A percentile compares a stretch with the other conserved stretches of the same genome.
These are phyloP conservation scores for Nymphaea colorata DNA, from an alignment of 164 flowering plant genomes.

Conservation along the genomic window DNA sequence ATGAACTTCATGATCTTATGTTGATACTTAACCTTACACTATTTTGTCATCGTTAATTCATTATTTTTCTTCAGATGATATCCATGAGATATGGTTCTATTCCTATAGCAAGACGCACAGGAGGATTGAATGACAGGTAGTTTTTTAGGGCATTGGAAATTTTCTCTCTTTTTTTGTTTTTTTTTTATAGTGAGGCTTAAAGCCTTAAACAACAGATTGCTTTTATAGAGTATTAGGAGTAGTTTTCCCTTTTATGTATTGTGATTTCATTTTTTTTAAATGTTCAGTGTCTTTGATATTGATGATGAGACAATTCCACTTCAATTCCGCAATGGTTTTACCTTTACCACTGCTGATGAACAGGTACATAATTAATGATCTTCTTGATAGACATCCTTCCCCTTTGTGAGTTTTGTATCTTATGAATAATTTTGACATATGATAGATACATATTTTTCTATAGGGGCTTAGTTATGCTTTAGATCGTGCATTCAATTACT, in stretches of 20 bases:
- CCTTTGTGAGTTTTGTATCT: not conserved
- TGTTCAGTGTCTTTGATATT: conserved; percentile 73
- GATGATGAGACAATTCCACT: conserved; percentile 67
- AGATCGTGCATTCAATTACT: conserved; percentile 73
- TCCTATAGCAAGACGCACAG: conserved; percentile 85
- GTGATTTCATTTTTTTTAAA: not conserved
- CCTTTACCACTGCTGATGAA: conserved; percentile 69
- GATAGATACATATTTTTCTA: not conserved
- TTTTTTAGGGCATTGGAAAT: not conserved
- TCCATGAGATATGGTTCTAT: conserved; percentile 96
- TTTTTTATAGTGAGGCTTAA: too few species aligned
- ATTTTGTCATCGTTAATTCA: not conserved
- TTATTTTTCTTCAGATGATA: conserved; percentile 57
- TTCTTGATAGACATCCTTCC: not conserved
- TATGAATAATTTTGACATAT: not conserved
- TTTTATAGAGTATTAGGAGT: too few species aligned
- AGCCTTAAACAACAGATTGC: too few species aligned
- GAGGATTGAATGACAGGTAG: conserved; percentile 92
- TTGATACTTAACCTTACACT: too few species aligned
- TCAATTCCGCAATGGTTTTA: conserved; percentile 74
- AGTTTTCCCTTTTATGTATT: not conserved
- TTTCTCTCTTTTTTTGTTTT: not conserved
- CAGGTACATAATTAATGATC: conserved; percentile 32
- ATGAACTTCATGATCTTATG: not conserved
- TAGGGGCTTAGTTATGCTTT: conserved; percentile 71